Evolutionary conservation across 2,329 filamentous ascomycete genomes (phyloP).

Genomic region (Apiospora malaysiana): DNA sequence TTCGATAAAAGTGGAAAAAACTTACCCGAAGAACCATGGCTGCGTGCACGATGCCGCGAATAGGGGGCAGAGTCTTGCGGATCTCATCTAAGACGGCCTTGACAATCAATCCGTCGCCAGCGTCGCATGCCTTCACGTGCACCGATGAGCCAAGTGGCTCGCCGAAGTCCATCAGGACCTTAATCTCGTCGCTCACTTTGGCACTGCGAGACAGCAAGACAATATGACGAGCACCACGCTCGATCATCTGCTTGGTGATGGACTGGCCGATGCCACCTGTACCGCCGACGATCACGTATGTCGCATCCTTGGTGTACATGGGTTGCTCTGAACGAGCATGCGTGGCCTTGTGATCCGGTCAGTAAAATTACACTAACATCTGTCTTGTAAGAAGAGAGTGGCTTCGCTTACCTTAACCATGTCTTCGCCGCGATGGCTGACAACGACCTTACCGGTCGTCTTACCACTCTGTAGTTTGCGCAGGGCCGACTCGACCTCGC

Average conservation of each 20-base stretch:
- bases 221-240: conserved; percentile 53
- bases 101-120: conserved; percentile 31
- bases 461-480: conserved; percentile 35
- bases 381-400: not conserved
- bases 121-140: conserved; percentile 36
- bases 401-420: conserved; percentile 27
- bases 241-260: conserved; percentile 55
- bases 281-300: conserved; percentile 58
- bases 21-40: conserved; percentile 44
- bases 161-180: conserved; percentile 46
- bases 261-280: conserved; percentile 58
- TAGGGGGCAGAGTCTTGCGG: conserved; percentile 33
- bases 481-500: conserved; percentile 22
- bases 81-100: conserved; percentile 32
- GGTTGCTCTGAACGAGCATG: conserved; percentile 24
- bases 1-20: not conserved
- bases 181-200: conserved; percentile 43
- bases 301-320: conserved; percentile 39
- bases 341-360: not conserved
- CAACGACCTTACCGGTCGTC: conserved; percentile 48
- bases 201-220: conserved; percentile 51
- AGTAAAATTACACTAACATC: not conserved
- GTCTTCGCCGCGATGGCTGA: conserved; percentile 43
- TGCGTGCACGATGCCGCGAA: conserved; percentile 40
- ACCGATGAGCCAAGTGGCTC: conserved; percentile 32